A percentile compares a stretch with the other conserved stretches of the same genome.
Evolutionary conservation across 495 filamentous ascomycete genomes (phyloP).

Genomic region (Mytilinidion resinicola): DNA sequence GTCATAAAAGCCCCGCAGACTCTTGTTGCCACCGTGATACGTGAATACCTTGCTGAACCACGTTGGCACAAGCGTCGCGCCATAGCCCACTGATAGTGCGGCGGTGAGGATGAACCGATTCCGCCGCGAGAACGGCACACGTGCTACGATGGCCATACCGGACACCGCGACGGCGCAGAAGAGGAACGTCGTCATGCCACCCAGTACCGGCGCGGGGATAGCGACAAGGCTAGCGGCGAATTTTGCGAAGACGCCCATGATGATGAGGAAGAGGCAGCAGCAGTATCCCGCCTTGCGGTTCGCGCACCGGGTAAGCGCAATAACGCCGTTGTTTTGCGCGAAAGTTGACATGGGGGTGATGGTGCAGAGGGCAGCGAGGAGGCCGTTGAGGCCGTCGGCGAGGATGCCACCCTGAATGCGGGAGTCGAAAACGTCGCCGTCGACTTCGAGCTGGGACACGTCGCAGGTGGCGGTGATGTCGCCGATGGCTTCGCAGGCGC

Average conservation of each 20-base stretch:
- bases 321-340: conserved; percentile 87
- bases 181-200: conserved; percentile 90
- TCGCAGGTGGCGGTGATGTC: conserved; percentile 61
- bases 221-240: conserved; percentile 76
- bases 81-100: conserved; percentile 65
- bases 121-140: conserved; percentile 68
- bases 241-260: conserved; percentile 85
- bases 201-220: conserved; percentile 71
- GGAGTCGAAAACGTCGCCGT: conserved; percentile 72
- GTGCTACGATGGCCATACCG: conserved; percentile 72
- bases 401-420: conserved; percentile 85
- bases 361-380: conserved; percentile 74
- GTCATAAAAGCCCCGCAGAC: conserved; percentile 67
- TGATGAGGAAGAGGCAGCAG: conserved; percentile 67
- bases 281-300: conserved; percentile 77
- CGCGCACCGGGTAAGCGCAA: conserved; percentile 77
- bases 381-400: conserved; percentile 70
- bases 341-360: conserved; percentile 75
- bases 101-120: conserved; percentile 83
- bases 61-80: conserved; percentile 66
- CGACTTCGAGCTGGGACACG: conserved; percentile 74
- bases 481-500: conserved; percentile 82
- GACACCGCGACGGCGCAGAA: conserved; percentile 77
- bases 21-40: conserved; percentile 58
- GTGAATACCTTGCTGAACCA: conserved; percentile 59